Evolutionary conservation across 2,329 filamentous ascomycete species (phyloP).

Genomic region (Clonostachys rhizophaga): DNA sequence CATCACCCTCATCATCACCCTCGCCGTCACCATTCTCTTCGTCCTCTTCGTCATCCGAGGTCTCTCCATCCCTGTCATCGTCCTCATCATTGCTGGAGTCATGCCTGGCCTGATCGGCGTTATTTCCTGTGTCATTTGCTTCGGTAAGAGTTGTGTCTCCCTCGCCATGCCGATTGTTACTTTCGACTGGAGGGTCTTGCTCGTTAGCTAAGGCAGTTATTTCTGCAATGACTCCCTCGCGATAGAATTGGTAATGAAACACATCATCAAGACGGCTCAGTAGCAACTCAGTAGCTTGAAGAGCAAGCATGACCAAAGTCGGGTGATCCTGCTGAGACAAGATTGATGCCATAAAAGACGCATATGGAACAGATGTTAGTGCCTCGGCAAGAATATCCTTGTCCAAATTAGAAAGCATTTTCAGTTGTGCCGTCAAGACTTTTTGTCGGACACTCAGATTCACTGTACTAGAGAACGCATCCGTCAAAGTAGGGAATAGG

Average conservation of each 20-base stretch:
- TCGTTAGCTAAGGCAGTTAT: constrained; percentile 72
- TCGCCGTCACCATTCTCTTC: constrained; percentile 46
- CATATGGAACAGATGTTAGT: constrained; percentile 83
- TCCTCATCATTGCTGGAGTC: constrained; percentile 9
- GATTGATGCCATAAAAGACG: constrained; percentile 92
- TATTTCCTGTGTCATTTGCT: constrained; percentile 10
- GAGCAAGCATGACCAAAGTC: constrained; percentile 76
- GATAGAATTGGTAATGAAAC: constrained; percentile 94
- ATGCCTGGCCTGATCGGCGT: constrained; percentile 11
- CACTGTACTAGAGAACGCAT: constrained; percentile 96
- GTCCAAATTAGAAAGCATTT: constrained; percentile 97
- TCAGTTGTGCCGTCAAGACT: constrained; percentile 90
- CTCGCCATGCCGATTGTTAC: constrained; percentile 10
- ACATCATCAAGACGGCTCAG: constrained; percentile 79
- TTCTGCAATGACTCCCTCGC: constrained; percentile 91
- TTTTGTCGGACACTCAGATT: constrained; percentile 93
- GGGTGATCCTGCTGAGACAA: constrained; percentile 93
- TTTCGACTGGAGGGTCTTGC: constrained; percentile 21
- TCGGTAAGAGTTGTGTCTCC: constrained; percentile 1
- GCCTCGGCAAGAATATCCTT: constrained; percentile 79
- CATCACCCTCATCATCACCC: constrained; percentile 43
- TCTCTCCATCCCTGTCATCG: constrained; percentile 11
- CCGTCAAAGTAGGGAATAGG: constrained; percentile 88
- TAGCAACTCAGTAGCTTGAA: constrained; percentile 86
- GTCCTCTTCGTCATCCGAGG: constrained; percentile 21